Evolutionary conservation across 345 rosid genomes (phyloP).

Genomic region (Microthlaspi erraticum): DNA sequence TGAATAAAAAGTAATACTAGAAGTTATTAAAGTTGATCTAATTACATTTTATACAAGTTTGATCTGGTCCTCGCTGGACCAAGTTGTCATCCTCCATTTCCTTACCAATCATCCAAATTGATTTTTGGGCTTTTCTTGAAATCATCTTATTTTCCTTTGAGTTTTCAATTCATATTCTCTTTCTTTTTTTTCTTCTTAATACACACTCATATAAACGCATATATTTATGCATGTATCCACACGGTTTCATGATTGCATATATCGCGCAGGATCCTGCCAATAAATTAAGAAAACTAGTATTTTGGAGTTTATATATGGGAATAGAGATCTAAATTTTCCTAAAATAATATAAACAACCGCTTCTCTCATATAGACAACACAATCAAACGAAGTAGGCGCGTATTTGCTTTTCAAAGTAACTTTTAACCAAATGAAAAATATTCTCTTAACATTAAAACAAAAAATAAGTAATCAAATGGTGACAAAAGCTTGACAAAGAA

Average conservation of each 20-base stretch:
- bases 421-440: not conserved
- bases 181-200: not conserved
- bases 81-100: conserved; percentile 52
- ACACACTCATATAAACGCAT: not conserved
- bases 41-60: conserved; percentile 20
- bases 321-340: conserved; percentile 10
- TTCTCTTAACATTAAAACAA: too few species aligned
- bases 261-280: too few species aligned
- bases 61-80: conserved; percentile 55
- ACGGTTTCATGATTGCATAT: conserved; percentile 30
- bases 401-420: conserved; percentile 15
- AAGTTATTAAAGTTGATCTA: conserved; percentile 22
- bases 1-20: not conserved
- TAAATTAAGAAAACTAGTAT: not conserved
- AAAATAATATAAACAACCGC: not conserved
- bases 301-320: not conserved
- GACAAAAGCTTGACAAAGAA: not conserved
- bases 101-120: conserved; percentile 41
- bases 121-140: conserved; percentile 35
- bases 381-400: conserved; percentile 19
- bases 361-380: not conserved
- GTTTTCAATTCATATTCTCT: not conserved
- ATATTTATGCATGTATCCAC: conserved; percentile 9
- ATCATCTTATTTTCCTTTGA: conserved; percentile 28
- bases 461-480: too few species aligned